Evolutionary conservation across 2,329 filamentous ascomycete species (phyloP), one percentile per base, ranked within the genome.

Genomic region (Fusarium ramigenum): DNA sequence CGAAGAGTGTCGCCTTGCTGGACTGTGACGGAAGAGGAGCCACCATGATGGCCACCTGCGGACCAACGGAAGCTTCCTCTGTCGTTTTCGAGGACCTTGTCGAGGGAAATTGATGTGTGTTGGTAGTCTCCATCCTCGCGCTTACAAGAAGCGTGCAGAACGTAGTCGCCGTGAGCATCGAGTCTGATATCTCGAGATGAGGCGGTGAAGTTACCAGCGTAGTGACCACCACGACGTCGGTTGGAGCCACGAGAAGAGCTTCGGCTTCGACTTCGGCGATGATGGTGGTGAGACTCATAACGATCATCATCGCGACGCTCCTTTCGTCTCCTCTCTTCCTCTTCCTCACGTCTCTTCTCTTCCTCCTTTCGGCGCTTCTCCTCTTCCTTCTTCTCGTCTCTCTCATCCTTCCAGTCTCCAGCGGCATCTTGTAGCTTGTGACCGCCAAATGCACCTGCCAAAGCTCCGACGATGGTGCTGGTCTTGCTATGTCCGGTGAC

Each of bases 1-100:
- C 83, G 79, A 11, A 85, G 81, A 6, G 83, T 85, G 49, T 85
- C 83, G 15, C 84, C 84, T 18, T 78, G 78, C 78, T 84, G 82
- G 12, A 85, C 83, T 0, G 82, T 83, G 28, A 82, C 75, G 46
- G 68, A 78, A 4, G 67, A 72, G 15, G 64, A 60, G 61, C 77
- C 66, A 14, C 77, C 64, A 28, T 78, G 72, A 18, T 78, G 77
- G 3, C 78, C 77, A 19, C 74, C 66, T 7, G 63, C 57, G 2
- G 73, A 64, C 82, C 82, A 84, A 44, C 81, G 79, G 78, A 84
- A 83, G 72, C 78, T 79, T 36, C 82, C 82, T 25, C 78, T 68
- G 66, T 82, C 79, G 66, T 84, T 84, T 52, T 77, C 77, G 19
- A 84, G 74, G 46, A 82, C 52, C 30, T 74, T 69, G 78, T 83